Evolutionary conservation across 257 asterid species (phyloP), one percentile per base, ranked within the genome.

Genomic region (Nicotiana benthamiana): DNA sequence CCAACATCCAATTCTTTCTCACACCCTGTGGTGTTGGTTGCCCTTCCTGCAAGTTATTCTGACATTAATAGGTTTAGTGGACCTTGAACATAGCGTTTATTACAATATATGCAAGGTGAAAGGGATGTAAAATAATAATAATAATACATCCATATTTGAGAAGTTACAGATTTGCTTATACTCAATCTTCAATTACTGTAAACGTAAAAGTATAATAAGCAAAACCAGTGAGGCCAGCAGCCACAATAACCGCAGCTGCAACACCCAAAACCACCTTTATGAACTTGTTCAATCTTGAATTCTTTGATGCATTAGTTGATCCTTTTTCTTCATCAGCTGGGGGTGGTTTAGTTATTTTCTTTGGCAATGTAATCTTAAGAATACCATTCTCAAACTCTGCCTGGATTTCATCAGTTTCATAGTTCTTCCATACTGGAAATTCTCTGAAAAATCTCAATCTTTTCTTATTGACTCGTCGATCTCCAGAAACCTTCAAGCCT

Each of bases 331-430:
- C 75, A 12, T 67, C 24, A 34, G 74, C 74, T 64, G n/a, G 17
- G 22, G 51, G 56, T 9, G 43, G 0, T 13, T 51, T 51, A 51
- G 62, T 0, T 17, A n/a, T 5, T 51, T 80, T 86, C 79, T 89
- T 89, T 0, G 89, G 91, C 57, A 90, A 48, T 2, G 83, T 84
- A 83, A 90, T 87, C 60, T 75, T 57, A 68, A 89, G 91, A 60
- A 57, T 62, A 65, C 83, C 84, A 18, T 66, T 62, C 2, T 66
- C 56, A 51, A 86, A 89, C 43, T 85, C 85, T 0, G 94, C 94
- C 30, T 83, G 83, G 62, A 89, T 86, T 26, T 87, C 83, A 6
- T 77, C 34, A 3, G 88, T 48, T 26, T 86, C 89, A 63, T 83
- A 86, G 52, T 63, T 56, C 68, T n/a, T 79, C 5, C 91, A 83